Base-by-base conservation (phyloP, 1,139 yeast species). In the Blastobotrys aristatus region DNA sequence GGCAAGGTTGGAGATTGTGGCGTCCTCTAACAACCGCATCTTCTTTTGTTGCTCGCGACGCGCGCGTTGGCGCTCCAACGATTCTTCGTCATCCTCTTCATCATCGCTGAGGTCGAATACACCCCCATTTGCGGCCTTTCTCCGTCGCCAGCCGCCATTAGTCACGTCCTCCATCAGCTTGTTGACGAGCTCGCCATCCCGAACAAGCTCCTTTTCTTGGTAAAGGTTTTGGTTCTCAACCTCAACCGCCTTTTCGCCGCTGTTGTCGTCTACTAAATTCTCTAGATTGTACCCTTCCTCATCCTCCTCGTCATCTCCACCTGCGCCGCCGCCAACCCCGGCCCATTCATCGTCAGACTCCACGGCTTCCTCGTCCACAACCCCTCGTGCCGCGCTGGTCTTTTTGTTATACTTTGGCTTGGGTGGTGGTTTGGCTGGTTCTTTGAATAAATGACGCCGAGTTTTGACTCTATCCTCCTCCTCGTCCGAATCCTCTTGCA, bases 301-400 rank as follows among this genome's bases (percentile, higher is more conserved):
- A 40, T 67, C 72, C 53, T 82, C 88, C 3, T 80, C 77, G 11
- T 58, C 67, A 52, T 88, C 96, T 4, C 82, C 87, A 57, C 86
- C 94, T 10, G 64, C 73, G 50, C 96, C 96, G n/a, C n/a, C n/a
- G 48, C 96, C 97, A 48, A 86, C 63, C 1, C 96, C 96, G 43
- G 81, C 82, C 90, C 95, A 90, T 69, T 90, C 97, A 70, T 90
- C 97, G 54, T 92, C 97, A 36, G 96, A 87, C 70, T 92, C 97
- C 56, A 81, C 94, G 40, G 98, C 98, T 70, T 90, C 96, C 39
- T 84, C 85, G 53, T 85, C 90, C 52, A 84, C 71, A 18, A 82
- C 70, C n/a, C 71, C 69, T 49, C 71, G 71, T 29, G 79, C 62
- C 0, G 82, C 83, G 51, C 70, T 72, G 37, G 73, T 66, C 55